Base-by-base conservation (phyloP, 805 yeast species). In the Myxozyma mucilagina region DNA sequence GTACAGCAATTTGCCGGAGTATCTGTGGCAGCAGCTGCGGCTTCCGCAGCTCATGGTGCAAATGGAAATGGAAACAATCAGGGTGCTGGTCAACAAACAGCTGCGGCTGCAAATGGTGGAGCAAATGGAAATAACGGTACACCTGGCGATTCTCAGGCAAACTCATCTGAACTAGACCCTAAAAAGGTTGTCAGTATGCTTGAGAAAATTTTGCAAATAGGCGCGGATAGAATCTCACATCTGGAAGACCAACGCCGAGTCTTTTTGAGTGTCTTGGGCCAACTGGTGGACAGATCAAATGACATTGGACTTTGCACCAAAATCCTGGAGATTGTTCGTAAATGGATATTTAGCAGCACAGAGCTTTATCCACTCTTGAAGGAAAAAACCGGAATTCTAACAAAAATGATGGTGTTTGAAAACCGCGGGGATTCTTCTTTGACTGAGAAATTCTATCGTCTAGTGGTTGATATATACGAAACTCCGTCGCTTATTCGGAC, bases 351-450 rank as follows among this genome's bases (percentile, higher is more conserved):
- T 71, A 83, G 90, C 1, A 83, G 86, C 59, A 79, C 84, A 3
- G 97, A 90, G 66, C 79, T 90, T 24, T 91, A 91, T 78, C 99
- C 99, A 2, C 90, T 98, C 0, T 85, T 88, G 1, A 96, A 94
- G 72, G 99, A 94, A 70, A 94, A 94, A 72, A 97, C 98, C 0
- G 97, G 96, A 0, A 87, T 94, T 44, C 78, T 94, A 59, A 83
- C 92, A 13, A 94, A 94, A 74, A 91, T 96, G 97, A 84, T 93
- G 82, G 88, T 89, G 0, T 92, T 90, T 72, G 98, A 93, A 70
- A 80, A 86, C 47, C 81, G 96, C 65, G 96, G 96, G 3, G 97
- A 93, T 70, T 82, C 89, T 7, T 83, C 89, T 0, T 73, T 85
- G 20, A 86, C 96, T 0, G 85, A 85, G 65, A 86, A 87, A 60